Conservation (phyloP, 805 yeast species). For the Vanderwaltozyma yarrowii region DNA sequence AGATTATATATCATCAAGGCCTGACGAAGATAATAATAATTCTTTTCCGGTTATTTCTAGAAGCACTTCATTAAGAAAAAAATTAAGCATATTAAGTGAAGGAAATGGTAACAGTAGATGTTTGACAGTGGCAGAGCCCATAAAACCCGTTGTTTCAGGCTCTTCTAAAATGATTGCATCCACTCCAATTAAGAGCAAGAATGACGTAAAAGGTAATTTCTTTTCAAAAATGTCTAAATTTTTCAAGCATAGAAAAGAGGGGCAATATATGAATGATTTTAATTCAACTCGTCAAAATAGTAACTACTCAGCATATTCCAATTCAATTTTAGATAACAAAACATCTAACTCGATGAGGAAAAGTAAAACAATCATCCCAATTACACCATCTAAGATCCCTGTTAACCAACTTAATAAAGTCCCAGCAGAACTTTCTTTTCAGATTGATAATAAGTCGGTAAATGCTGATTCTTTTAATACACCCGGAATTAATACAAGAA, state of each 20-base stretch:
- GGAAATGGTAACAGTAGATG: too few relatives aligned
- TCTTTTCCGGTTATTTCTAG: slow-evolving; percentile 2
- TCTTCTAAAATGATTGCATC: not conserved
- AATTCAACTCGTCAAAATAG: not conserved
- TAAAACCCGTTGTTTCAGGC: not conserved
- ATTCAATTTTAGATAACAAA: too few relatives aligned
- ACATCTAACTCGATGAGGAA: too few relatives aligned
- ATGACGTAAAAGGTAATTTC: slow-evolving; percentile 10
- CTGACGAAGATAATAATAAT: slow-evolving; percentile 5
- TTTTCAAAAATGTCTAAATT: slow-evolving; percentile 27
- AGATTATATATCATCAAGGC: not conserved
- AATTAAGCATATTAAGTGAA: not conserved
- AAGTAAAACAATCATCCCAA: too few relatives aligned
- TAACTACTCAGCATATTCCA: not conserved
- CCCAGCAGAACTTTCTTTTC: too few relatives aligned
- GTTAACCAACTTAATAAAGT: too few relatives aligned
- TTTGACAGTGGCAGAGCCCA: too few relatives aligned
- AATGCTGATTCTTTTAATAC: not conserved
- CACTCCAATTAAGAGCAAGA: not conserved
- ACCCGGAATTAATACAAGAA: not conserved
- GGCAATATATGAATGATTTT: not conserved
- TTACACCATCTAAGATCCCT: too few relatives aligned
- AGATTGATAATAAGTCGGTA: not conserved
- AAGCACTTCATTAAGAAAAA: not conserved
- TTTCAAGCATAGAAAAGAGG: slow-evolving; percentile 19